These are phyloP conservation scores for Crucibulum laeve DNA, from an alignment of 768 basidiomycete species.

Conservation along the genomic window DNA sequence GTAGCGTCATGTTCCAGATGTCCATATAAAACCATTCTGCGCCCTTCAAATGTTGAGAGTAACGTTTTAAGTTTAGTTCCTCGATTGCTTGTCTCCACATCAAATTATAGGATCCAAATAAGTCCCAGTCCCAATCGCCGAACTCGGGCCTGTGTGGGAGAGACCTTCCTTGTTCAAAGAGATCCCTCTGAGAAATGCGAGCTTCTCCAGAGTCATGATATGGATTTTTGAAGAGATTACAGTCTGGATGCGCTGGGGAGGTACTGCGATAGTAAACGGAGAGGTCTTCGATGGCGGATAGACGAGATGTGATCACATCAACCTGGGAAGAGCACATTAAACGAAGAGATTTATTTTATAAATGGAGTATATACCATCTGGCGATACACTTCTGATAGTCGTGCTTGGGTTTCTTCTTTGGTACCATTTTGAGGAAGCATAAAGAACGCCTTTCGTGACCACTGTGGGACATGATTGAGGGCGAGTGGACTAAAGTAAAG, in stretches of 20 bases:
- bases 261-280: constrained; percentile 3
- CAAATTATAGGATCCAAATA: constrained; percentile 8
- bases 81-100: constrained; percentile 10
- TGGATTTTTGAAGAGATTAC: constrained; percentile 3
- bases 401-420: constrained; percentile 3
- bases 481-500: neutral
- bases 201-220: constrained; percentile 1
- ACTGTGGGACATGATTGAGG: constrained; percentile 1
- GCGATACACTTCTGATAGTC: constrained; percentile 7
- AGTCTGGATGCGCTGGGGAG: constrained; percentile 2
- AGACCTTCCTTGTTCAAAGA: constrained; percentile 1
- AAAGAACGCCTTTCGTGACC: constrained; percentile 10
- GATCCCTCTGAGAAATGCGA: neutral
- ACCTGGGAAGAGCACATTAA: constrained; percentile 1
- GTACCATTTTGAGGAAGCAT: constrained; percentile 10
- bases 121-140: constrained; percentile 14
- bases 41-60: neutral
- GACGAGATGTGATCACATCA: constrained; percentile 1
- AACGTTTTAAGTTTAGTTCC: neutral
- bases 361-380: constrained; percentile 7
- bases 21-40: constrained; percentile 13
- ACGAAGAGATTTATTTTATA: neutral
- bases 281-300: neutral
- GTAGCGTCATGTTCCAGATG: constrained; percentile 12
- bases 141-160: constrained; percentile 2